phyloP scores from a whole-genome alignment of 2,329 filamentous ascomycete species.

The Coleophoma crateriformis region DNA sequence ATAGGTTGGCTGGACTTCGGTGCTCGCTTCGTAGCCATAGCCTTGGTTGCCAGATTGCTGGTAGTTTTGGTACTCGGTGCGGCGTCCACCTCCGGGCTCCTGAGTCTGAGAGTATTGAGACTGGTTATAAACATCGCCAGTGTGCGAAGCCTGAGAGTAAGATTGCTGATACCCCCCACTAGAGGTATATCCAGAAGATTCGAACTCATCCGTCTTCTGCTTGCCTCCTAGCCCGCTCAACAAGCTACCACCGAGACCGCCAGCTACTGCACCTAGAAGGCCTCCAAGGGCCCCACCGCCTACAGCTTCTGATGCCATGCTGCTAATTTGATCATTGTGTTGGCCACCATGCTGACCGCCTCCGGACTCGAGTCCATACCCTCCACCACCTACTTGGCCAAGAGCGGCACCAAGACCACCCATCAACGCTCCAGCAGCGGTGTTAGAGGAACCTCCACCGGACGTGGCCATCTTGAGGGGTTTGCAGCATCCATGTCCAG shows the following conservation, averaged over 20 bases:
- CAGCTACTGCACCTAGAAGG: slow-evolving; percentile 64
- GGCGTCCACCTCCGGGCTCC: slow-evolving; percentile 49
- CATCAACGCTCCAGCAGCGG: slow-evolving; percentile 51
- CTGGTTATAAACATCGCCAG: slow-evolving; percentile 25
- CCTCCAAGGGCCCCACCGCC: slow-evolving; percentile 63
- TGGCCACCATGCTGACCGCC: slow-evolving; percentile 9
- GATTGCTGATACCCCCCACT: slow-evolving; percentile 58
- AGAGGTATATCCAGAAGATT: slow-evolving; percentile 45
- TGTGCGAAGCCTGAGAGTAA: slow-evolving; percentile 55
- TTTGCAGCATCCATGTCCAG: slow-evolving; percentile 75
- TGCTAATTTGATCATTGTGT: slow-evolving; percentile 32
- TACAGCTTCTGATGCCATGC: slow-evolving; percentile 51
- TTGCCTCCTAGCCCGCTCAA: slow-evolving; percentile 47
- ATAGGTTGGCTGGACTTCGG: slow-evolving; percentile 44
- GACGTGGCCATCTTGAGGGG: slow-evolving; percentile 69
- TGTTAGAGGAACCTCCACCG: slow-evolving; percentile 49
- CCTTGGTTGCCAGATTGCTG: slow-evolving; percentile 41
- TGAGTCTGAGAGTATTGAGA: slow-evolving; percentile 43
- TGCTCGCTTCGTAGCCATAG: slow-evolving; percentile 54
- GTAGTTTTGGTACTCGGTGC: slow-evolving; percentile 55
- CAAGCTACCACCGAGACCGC: slow-evolving; percentile 58
- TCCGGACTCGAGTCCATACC: slow-evolving; percentile 19
- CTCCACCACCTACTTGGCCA: slow-evolving; percentile 11
- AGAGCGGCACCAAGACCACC: slow-evolving; percentile 48
- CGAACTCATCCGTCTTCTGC: slow-evolving; percentile 47